Evolutionary conservation across 306 rosid species (phyloP), one percentile per base, ranked within the genome.

Genomic region (Pachyrhizus erosus): DNA sequence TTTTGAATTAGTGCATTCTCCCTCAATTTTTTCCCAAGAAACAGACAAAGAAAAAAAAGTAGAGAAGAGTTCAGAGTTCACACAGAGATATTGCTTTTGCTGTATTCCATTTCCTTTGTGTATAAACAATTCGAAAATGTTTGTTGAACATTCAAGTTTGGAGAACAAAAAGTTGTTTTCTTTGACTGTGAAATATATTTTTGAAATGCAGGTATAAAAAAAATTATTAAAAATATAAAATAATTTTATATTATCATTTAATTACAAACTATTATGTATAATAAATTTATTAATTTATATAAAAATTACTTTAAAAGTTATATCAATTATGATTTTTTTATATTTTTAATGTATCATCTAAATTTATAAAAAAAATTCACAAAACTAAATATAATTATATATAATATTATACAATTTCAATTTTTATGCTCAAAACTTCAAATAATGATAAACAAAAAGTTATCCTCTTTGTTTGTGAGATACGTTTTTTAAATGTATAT

Each of bases 91-190:
- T 70, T 5, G 67, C 29, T 15, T 57, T 75, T 54, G 45, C 52
- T 17, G 73, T 40, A 83, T 17, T 46, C 57, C 76, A 27, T 64
- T 62, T 23, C 67, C 52, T 4, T 7, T 65, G 60, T 75, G 42
- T 33, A 34, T 62, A 58, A 82, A 75, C 39, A 77, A 57, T 49
- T 20, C 0, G 11, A 61, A 24, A 62, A 55, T 21, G 17, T 57
- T 57, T 24, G 2, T 24, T 26, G 37, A 26, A 60, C 67, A 60
- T 26, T 60, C 24, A 10, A 60, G 37, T 60, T 33, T 29, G 18
- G 18, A 24, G 18, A 5, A 24, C n/a, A 60, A 60, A 57, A 49
- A 52, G 26, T 49, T 52, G 12, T 18, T 18, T 52, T 52, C 60
- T 6, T 52, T 18, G 60, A n/a, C 20, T 52, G 3, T 49, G 7